Evolutionary conservation across 345 rosid species (phyloP).

Genomic region (Ceriops zippeliana): DNA sequence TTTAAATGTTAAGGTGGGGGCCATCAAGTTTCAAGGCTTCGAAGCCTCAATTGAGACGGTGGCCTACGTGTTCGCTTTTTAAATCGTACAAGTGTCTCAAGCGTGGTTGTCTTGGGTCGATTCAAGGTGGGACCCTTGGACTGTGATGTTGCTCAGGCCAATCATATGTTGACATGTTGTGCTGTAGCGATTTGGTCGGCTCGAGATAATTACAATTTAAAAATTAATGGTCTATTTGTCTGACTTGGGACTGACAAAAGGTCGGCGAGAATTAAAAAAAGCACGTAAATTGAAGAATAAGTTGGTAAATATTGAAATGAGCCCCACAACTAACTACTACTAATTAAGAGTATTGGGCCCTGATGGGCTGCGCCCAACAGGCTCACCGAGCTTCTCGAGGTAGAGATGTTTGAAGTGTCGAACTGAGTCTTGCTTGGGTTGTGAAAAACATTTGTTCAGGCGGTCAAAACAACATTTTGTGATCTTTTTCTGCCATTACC

Average conservation of each 20-base stretch:
- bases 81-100: background rate
- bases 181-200: slow-evolving; percentile 6
- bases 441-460: too few relatives aligned
- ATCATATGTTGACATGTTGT: background rate
- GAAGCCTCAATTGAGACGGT: background rate
- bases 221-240: background rate
- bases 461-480: too few relatives aligned
- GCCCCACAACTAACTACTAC: background rate
- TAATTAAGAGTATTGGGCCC: too few relatives aligned
- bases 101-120: background rate
- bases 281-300: background rate
- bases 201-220: background rate
- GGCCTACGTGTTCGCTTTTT: background rate
- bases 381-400: too few relatives aligned
- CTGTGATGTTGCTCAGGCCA: background rate
- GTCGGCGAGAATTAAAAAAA: too few relatives aligned
- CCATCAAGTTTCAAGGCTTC: too few relatives aligned
- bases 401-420: too few relatives aligned
- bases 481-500: too few relatives aligned
- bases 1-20: background rate
- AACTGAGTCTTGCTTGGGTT: too few relatives aligned
- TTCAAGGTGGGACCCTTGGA: background rate
- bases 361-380: too few relatives aligned
- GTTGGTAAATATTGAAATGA: background rate
- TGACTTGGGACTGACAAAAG: background rate